Evolutionary conservation across 164 flowering plant genomes (phyloP), one percentile per base, ranked within the genome.

Genomic region (Sedum album): DNA sequence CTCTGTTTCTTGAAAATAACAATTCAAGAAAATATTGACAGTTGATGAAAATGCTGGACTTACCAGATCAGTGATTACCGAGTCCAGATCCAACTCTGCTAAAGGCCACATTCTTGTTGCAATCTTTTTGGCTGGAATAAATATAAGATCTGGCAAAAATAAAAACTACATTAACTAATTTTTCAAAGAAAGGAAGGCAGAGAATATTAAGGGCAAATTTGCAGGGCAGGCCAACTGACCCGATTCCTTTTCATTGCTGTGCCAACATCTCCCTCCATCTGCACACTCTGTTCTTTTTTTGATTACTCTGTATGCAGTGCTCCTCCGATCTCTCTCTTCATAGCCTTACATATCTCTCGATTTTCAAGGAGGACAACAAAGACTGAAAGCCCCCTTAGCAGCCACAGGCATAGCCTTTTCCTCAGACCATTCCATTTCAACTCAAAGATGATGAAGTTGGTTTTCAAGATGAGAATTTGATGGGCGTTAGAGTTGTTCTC

Each of bases 331-430:
- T 26, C 61, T 55, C 31, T 55, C 61, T n/a, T n/a, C n/a, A n/a
- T 28, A 55, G 11, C 62, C 62, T 18, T 57, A 57, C 28, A 57
- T 28, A 57, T 57, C 62, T 55, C 61, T 57, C 6, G 23, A 28
- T 26, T 28, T 55, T 57, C 33, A n/a, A n/a, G n/a, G 13, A n/a
- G 18, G 33, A 57, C 31, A 57, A 11, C 62, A 57, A 15, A 57
- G 17, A 57, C 62, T n/a, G n/a, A n/a, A 28, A 57, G 20, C 33
- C 62, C 62, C 21, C 60, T 26, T 31, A 11, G 25, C 0, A 25
- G 15, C 31, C 60, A n/a, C n/a, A n/a, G n/a, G n/a, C n/a, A n/a
- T n/a, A 57, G 31, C 28, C 62, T 57, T 57, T 28, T 57, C 62
- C 10, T 20, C 62, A 57, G 28, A 17, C 62, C 62, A 57, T 26